Evolutionary conservation across 2,329 filamentous ascomycete genomes (phyloP), one percentile per base, ranked within the genome.

Genomic region (Penicillium oxalicum): DNA sequence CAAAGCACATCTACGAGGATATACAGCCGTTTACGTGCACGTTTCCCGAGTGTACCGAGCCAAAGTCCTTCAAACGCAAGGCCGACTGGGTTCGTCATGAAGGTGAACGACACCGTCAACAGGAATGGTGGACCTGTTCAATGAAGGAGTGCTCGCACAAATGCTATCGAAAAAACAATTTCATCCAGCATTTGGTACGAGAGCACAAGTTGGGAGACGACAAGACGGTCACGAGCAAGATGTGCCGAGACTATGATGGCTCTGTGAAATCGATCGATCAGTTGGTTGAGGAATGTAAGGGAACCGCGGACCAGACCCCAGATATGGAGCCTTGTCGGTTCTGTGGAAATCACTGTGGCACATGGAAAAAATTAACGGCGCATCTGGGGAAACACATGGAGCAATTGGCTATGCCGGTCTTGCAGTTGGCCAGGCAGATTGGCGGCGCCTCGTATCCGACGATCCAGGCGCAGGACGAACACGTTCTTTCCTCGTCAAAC

Each of bases 11-110:
- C 0, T 88, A 95, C 59, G 91, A 95, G 69, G 91, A 96, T 64
- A 82, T 95, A 1, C 87, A 93, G 64, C 91, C 91, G 0, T 95
- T 95, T 59, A 94, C 88, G 3, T 96, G 91, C 69, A 95, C 90
- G 0, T 95, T 91, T 73, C 82, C 86, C 2, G 78, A 82, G 44
- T 95, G 91, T 64, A 79, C 80, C 7, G 89, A 95, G 41, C 83
- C 87, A 13, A 95, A 94, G 69, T 90, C 88, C 33, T 96, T 95
- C 75, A 95, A 95, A 70, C 82, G 90, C 41, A 96, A 95, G 70
- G 91, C 91, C 11, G 91, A 96, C 65, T 96, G 91, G 91, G 89
- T 95, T 24, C 81, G 91, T 28, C 91, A 96, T 61, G 91, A 95
- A 65, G 95, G 91, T 58, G 91, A 96, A 69, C 83, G 87, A 26